phyloP scores from a whole-genome alignment of 768 basidiomycete species.

The Tulasnella sp. region DNA sequence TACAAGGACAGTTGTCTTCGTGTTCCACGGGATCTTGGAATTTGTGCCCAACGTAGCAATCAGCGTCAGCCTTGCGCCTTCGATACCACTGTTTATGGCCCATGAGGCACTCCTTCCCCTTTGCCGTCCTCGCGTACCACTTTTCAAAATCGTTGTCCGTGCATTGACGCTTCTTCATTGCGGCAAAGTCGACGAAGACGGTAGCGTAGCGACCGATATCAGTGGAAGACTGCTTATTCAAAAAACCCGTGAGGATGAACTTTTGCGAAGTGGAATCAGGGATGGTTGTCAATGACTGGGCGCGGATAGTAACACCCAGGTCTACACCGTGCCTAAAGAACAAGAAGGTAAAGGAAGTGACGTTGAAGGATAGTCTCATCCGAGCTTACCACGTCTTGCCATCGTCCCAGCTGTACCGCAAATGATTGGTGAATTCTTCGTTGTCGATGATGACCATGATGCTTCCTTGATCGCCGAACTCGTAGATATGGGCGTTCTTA shows the following conservation, averaged over 20 bases:
- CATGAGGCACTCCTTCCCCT: conserved; percentile 77
- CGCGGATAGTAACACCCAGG: conserved; percentile 65
- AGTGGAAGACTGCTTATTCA: conserved; percentile 55
- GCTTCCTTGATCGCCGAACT: conserved; percentile 89
- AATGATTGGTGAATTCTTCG: conserved; percentile 63
- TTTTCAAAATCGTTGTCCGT: conserved; percentile 66
- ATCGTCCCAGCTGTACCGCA: conserved; percentile 77
- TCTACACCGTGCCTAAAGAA: conserved; percentile 60
- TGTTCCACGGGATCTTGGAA: conserved; percentile 80
- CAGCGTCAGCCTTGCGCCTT: conserved; percentile 72
- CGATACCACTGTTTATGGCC: conserved; percentile 97
- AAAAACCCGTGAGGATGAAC: conserved; percentile 81
- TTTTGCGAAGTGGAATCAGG: conserved; percentile 96
- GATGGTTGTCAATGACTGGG: conserved; percentile 76
- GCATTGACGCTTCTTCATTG: conserved; percentile 66
- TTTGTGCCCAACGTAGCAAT: conserved; percentile 89
- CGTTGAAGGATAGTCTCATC: not conserved
- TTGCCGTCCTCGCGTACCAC: conserved; percentile 76
- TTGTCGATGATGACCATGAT: conserved; percentile 78
- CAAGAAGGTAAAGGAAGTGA: not conserved
- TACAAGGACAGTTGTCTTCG: conserved; percentile 79
- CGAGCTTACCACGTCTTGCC: conserved; percentile 72
- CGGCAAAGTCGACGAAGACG: conserved; percentile 79
- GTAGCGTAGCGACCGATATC: conserved; percentile 59
- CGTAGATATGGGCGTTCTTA: conserved; percentile 81